Evolutionary conservation across 176 grass and related monocot species (phyloP), one percentile per base, ranked within the genome.

Genomic region (Neostapfia colusana): DNA sequence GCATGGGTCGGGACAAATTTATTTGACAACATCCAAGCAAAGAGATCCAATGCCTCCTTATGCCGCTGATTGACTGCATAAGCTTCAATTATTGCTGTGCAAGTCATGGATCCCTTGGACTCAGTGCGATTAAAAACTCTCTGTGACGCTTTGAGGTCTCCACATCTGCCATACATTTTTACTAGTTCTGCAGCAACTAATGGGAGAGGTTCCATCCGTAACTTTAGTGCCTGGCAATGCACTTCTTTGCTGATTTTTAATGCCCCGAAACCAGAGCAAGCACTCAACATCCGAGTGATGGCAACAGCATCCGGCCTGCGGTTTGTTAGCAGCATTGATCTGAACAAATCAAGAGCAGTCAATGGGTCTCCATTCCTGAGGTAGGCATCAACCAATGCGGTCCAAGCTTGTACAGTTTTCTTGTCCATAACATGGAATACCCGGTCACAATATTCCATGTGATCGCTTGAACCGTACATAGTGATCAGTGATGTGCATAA

Each of bases 341-440:
- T 83, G 67, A 94, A 98, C 42, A 85, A 83, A 86, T 79, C n/a
- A 17, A 94, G 56, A 59, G 79, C 89, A 88, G 79, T 79, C 16
- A 46, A 89, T 21, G 81, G 77, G 65, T 85, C 74, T 59, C 76
- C 69, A 56, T 93, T 92, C 82, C 88, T 98, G 50, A 93, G 77
- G 79, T 90, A 92, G 18, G 89, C 85, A 77, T 98, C 95, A 79
- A 93, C 85, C 51, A 98, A 74, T 10, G 95, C 65, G 25, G 95
- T 94, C 91, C 91, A 98, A 74, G 91, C 85, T 67, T 87, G 81
- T 66, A 98, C 87, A 74, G 74, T 97, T 74, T 90, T 93, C 76
- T 76, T 89, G 70, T 65, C 46, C 91, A 93, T 98, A 54, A 42
- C 62, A 76, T 90, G 61, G 65, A 98, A 98, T 20, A 92, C 84